Conservation (phyloP, 257 asterid species). For the Prunella vulgaris region DNA sequence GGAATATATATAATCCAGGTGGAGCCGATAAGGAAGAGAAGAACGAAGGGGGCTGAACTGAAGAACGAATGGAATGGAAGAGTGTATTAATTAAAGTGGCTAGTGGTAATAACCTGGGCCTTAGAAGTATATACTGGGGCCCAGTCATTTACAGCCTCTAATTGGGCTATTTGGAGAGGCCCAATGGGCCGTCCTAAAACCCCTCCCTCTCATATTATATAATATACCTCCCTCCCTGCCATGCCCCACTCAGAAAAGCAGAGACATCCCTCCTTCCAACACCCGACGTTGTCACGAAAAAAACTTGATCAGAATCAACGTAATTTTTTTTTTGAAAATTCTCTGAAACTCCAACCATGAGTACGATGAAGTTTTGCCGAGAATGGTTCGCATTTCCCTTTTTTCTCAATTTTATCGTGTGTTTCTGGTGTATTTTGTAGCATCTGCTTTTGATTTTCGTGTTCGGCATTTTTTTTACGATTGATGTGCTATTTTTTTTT, state of each 20-base stretch:
- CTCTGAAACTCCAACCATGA: constrained; percentile 44
- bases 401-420: not conserved
- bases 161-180: not conserved
- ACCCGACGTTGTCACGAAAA: not conserved
- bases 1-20: no score
- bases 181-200: not conserved
- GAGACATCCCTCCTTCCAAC: no score
- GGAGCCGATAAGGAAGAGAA: no score
- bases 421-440: not conserved
- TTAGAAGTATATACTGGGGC: no score
- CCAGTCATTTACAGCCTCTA: not conserved
- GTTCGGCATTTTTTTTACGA: not conserved
- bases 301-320: not conserved
- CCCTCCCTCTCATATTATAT: not conserved
- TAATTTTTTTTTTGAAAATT: not conserved
- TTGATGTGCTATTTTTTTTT: not conserved
- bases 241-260: not conserved
- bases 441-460: not conserved
- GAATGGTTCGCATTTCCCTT: constrained; percentile 54
- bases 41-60: no score
- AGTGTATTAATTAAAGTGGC: no score
- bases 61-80: no score
- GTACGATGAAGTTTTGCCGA: constrained; percentile 99
- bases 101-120: no score
- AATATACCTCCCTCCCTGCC: not conserved